A percentile compares a stretch with the other conserved stretches of the same genome.
phyloP scores from a whole-genome alignment of 768 basidiomycete genomes.

The Boletus barrowsii region DNA sequence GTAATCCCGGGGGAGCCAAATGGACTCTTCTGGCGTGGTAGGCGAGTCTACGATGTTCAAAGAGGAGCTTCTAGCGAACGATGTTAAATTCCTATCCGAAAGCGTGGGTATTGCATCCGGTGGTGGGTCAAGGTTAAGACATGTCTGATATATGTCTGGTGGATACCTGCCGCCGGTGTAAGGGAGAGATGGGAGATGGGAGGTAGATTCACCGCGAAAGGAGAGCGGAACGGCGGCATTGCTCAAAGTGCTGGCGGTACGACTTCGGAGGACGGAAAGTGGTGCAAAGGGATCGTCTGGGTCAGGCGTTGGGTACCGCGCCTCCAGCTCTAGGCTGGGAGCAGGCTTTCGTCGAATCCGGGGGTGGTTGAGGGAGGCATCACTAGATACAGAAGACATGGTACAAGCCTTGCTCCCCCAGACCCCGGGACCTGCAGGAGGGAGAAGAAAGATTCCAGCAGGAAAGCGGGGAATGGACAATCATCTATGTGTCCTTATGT shows the following conservation, averaged over 20 bases:
- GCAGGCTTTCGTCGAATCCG: constrained; percentile 52
- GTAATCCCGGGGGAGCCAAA: constrained; percentile 8
- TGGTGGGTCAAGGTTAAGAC: constrained; percentile 12
- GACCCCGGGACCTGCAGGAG: constrained; percentile 13
- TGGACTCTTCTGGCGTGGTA: constrained; percentile 9
- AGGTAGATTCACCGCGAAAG: constrained; percentile 30
- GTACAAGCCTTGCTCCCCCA: constrained; percentile 20
- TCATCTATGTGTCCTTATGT: constrained; percentile 27
- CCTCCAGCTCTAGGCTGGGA: constrained; percentile 47
- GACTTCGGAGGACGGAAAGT: constrained; percentile 59
- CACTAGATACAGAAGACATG: constrained; percentile 30
- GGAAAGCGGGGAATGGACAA: constrained; percentile 10
- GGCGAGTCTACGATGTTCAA: constrained; percentile 14
- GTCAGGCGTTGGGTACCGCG: constrained; percentile 65
- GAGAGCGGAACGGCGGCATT: constrained; percentile 25
- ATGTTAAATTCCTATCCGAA: constrained; percentile 6
- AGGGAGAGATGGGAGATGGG: constrained; percentile 30
- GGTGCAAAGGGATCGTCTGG: constrained; percentile 70
- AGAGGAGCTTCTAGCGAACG: constrained; percentile 22
- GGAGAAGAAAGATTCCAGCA: constrained; percentile 16
- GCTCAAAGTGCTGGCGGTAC: constrained; percentile 45
- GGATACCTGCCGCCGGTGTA: constrained; percentile 34
- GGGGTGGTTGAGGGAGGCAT: constrained; percentile 21
- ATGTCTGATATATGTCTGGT: constrained; percentile 31
- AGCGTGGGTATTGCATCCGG: constrained; percentile 10